Evolutionary conservation across 805 yeast genomes (phyloP), one percentile per base, ranked within the genome.

Genomic region (Nakazawaea pomicola): DNA sequence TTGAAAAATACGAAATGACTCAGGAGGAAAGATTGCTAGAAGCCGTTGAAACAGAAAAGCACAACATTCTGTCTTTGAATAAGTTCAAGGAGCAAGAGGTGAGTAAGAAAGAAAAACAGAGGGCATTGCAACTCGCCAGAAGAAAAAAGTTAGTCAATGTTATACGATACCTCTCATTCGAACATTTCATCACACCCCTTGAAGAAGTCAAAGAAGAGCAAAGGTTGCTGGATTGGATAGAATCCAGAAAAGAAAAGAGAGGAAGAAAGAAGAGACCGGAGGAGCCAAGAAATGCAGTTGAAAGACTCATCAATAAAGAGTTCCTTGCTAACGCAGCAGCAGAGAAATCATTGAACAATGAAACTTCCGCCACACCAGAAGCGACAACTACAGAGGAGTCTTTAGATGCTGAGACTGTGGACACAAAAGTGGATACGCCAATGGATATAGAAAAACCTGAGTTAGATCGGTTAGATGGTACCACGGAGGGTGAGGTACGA

Each of bases 41-140:
- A 57, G 98, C 99, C 1, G 66, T 80, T 34, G 83, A 81, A 50
- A 93, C 97, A 0, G 99, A 93, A 60, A 71, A 74, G 55, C 72
- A 74, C 33, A 93, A 93, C 58, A 64, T 78, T 2, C 66, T 76
- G 20, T 83, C 96, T 3, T 65, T 93, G 49, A 78, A 83, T 47
- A 69, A 74, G 52, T 93, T 85, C 55, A 77, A 82, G 51, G 95
- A 90, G 52, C 91, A 86, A 55, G 99, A 93, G 57, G 65, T 83
- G 31, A 80, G 78, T 35, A 81, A 87, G 52, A 88, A 87, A 56
- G 80, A 82, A 57, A 74, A 74, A 40, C 91, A 90, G 54, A 67
- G 90, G 42, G 87, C 83, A 33, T 62, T 84, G 45, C 76, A 85
- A 58, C 68, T 78, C 44, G 82, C 82, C 54, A 77, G 72, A 51